phyloP scores from a whole-genome alignment of 805 yeast species.

The Ogataea pilisensis region DNA sequence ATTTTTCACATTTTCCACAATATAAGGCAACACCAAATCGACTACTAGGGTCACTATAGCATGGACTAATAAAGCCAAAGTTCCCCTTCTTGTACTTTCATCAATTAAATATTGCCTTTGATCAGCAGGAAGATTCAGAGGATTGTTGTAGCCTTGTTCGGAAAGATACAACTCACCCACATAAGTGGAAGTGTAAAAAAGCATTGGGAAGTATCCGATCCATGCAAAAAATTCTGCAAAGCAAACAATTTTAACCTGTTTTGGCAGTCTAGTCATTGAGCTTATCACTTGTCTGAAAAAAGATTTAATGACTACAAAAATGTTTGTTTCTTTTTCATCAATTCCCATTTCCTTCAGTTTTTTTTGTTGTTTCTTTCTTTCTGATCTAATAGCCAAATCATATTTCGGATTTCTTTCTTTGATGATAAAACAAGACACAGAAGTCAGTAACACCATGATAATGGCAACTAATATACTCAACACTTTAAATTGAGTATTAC shows the following conservation, averaged over 20 bases:
- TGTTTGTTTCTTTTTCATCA: slow-evolving; percentile 22
- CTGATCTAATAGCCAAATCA: slow-evolving; percentile 36
- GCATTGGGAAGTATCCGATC: slow-evolving; percentile 65
- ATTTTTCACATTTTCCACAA: slow-evolving; percentile 27
- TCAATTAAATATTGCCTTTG: slow-evolving; percentile 34
- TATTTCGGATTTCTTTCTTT: slow-evolving; percentile 46
- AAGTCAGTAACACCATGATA: slow-evolving; percentile 38
- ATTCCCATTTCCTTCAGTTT: slow-evolving; percentile 35
- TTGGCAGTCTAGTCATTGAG: slow-evolving; percentile 40
- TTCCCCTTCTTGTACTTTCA: slow-evolving; percentile 47
- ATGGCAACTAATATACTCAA: slow-evolving; percentile 40
- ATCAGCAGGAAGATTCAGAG: slow-evolving; percentile 38
- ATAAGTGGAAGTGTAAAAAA: slow-evolving; percentile 61
- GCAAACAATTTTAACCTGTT: slow-evolving; percentile 48
- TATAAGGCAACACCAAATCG: slow-evolving; percentile 41
- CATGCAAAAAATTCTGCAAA: slow-evolving; percentile 60
- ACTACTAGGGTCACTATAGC: slow-evolving; percentile 43
- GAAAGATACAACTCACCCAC: slow-evolving; percentile 54
- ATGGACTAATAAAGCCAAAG: slow-evolving; percentile 46
- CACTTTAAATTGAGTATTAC: slow-evolving; percentile 48
- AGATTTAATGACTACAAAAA: slow-evolving; percentile 19
- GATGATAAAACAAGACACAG: slow-evolving; percentile 37
- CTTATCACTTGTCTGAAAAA: slow-evolving; percentile 32
- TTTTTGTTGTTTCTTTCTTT: slow-evolving; percentile 31
- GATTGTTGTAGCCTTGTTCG: slow-evolving; percentile 36